These are phyloP conservation scores for Agarophyton chilense DNA, from an alignment of 23 red algal genomes.

Conservation along the genomic window DNA sequence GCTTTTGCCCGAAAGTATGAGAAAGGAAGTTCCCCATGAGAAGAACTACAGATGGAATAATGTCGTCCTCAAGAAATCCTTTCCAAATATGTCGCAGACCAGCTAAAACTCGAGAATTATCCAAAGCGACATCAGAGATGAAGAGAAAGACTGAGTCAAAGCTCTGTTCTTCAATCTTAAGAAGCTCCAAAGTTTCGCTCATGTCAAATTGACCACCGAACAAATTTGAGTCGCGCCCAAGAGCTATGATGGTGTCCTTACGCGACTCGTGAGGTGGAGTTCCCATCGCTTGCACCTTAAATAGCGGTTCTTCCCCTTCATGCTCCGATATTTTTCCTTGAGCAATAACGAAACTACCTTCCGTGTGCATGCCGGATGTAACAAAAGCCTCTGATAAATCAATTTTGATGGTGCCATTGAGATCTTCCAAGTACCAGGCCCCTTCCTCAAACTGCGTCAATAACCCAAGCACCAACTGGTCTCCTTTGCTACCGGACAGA, in stretches of 20 bases:
- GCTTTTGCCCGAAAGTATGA: constrained; percentile 54
- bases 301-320: constrained; percentile 35
- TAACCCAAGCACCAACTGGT: constrained; percentile 72
- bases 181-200: not conserved
- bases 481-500: constrained; percentile 37
- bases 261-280: constrained; percentile 68
- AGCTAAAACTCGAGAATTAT: constrained; percentile 53
- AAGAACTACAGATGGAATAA: constrained; percentile 54
- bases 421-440: constrained; percentile 74
- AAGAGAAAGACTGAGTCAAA: constrained; percentile 64
- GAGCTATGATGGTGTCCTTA: constrained; percentile 38
- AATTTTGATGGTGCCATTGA: constrained; percentile 55
- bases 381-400: constrained; percentile 50
- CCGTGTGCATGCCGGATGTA: constrained; percentile 76
- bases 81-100: constrained; percentile 63
- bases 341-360: constrained; percentile 74
- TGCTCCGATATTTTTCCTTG: constrained; percentile 50
- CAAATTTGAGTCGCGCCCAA: constrained; percentile 43
- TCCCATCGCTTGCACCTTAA: constrained; percentile 65
- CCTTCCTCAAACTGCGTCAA: constrained; percentile 81
- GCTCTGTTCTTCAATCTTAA: constrained; percentile 49
- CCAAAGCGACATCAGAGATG: constrained; percentile 74
- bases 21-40: constrained; percentile 92
- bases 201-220: constrained; percentile 59
- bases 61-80: constrained; percentile 49